Base-by-base conservation (phyloP, 1,139 yeast species). In the Yamadazyma atmosphaerica region DNA sequence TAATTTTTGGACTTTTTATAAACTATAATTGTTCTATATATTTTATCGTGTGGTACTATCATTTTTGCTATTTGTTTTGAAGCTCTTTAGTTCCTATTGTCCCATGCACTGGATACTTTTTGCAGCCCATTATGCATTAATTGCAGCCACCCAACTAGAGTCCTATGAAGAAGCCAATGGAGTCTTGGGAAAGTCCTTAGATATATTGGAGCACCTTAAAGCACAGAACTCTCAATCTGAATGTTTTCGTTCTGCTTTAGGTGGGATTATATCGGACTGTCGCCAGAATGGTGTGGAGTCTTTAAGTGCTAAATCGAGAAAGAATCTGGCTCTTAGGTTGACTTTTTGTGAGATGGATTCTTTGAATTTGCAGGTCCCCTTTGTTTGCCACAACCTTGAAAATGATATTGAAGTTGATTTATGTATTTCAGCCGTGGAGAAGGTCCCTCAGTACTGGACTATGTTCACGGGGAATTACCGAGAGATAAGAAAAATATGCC, bases 391-490 rank as follows among this genome's bases (percentile, higher is more conserved):
- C 10, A 33, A 45, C 9, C 28, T 56, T 32, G 33, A 37, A 1
- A 4, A 22, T 4, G 43, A 48, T 6, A 3, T 15, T 23, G 51
- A 51, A 31, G 42, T 47, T n/a, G 58, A 58, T 15, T 22, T 31
- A 1, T 79, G 85, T 46, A 60, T 78, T 28, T 34, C 46, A 2
- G 55, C 62, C 1, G 46, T 78, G 34, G 77, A 77, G 44, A 51
- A 48, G 19, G 60, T 68, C 2, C 68, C 80, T 1, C 81, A 77
- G 49, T 73, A 73, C 61, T 79, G 85, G 85, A 78, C 83, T 0
- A 74, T 79, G 0, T 79, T 72, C 46, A 77, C 79, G 45, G 84
- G 84, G 0, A 72, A 79, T 45, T 79, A 75, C 46, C 63, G 79
- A 36, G 70, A 71, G 17, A 55, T 79, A 2, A 65, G 72, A 3